Evolutionary conservation across 2,329 filamentous ascomycete species (phyloP).

Genomic region (Magnaporthiopsis rhizophila): DNA sequence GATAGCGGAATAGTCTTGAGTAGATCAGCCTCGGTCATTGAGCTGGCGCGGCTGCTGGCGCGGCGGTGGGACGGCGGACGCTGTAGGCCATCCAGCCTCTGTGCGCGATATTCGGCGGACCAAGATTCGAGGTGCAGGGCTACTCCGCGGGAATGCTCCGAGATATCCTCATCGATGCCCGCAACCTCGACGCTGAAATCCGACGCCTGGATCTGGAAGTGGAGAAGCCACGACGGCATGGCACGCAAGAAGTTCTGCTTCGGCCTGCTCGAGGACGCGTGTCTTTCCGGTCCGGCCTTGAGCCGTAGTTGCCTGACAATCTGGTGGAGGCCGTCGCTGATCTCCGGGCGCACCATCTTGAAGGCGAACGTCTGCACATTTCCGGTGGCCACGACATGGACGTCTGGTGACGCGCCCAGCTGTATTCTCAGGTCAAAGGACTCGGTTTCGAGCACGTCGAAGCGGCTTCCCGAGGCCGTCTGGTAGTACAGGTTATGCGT

Average conservation of each 20-base stretch:
- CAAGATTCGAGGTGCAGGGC: conserved; percentile 82
- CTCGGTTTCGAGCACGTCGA: conserved; percentile 82
- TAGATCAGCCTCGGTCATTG: conserved; percentile 61
- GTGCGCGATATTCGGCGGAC: conserved; percentile 81
- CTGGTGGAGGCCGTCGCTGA: conserved; percentile 84
- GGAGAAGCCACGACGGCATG: conserved; percentile 75
- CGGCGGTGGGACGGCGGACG: conserved; percentile 57
- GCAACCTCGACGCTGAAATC: conserved; percentile 89
- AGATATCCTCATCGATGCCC: conserved; percentile 77
- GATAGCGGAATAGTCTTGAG: conserved; percentile 41
- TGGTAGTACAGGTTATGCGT: conserved; percentile 93
- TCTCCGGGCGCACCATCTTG: conserved; percentile 85
- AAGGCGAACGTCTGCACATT: conserved; percentile 80
- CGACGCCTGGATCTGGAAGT: conserved; percentile 76
- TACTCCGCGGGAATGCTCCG: conserved; percentile 71
- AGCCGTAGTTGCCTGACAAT: conserved; percentile 78
- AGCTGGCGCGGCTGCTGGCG: conserved; percentile 61
- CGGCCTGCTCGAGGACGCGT: conserved; percentile 17
- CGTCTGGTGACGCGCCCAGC: conserved; percentile 75
- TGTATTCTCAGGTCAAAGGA: conserved; percentile 81
- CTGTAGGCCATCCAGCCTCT: conserved; percentile 59
- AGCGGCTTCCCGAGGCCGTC: conserved; percentile 70
- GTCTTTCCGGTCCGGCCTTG: conserved; percentile 58
- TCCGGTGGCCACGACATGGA: conserved; percentile 72
- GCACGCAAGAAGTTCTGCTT: conserved; percentile 62